Percentiles rank a stretch among this genome's conserved stretches.
Conservation (phyloP, 2,329 filamentous ascomycete genomes). For the Conoideocrella luteorostrata region DNA sequence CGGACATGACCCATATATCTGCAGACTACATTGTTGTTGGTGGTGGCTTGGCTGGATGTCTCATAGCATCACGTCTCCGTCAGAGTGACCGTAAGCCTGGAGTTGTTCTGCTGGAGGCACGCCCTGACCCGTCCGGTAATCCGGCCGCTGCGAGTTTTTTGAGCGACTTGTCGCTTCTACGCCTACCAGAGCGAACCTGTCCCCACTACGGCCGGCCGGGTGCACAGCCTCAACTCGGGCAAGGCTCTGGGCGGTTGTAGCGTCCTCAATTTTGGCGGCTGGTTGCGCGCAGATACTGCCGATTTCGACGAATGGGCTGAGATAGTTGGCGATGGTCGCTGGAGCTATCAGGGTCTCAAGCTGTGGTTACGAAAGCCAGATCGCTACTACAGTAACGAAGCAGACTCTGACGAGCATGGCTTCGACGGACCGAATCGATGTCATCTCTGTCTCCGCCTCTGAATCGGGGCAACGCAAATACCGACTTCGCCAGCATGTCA, state of each 20-base stretch:
- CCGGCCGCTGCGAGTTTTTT: constrained; percentile 18
- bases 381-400: neutral
- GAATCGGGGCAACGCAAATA: neutral
- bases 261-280: constrained; percentile 30
- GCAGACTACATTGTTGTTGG: constrained; percentile 29
- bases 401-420: neutral
- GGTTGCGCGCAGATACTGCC: constrained; percentile 32
- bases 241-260: constrained; percentile 33
- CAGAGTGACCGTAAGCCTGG: constrained; percentile 14
- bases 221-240: neutral
- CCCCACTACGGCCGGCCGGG: neutral
- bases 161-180: constrained; percentile 12
- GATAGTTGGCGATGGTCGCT: constrained; percentile 27
- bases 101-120: constrained; percentile 30
- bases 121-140: constrained; percentile 18
- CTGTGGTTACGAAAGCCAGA: constrained; percentile 1
- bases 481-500: neutral
- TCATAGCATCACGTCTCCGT: constrained; percentile 26
- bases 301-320: constrained; percentile 38
- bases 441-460: neutral
- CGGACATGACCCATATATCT: neutral
- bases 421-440: neutral
- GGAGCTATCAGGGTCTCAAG: constrained; percentile 34
- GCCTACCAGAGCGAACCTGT: neutral
- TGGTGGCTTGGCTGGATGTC: constrained; percentile 27